Percentiles rank a stretch among this genome's conserved stretches.
These are phyloP conservation scores for Incumbomyces delicatus DNA, from an alignment of 2,329 filamentous ascomycete species.

Conservation along the genomic window DNA sequence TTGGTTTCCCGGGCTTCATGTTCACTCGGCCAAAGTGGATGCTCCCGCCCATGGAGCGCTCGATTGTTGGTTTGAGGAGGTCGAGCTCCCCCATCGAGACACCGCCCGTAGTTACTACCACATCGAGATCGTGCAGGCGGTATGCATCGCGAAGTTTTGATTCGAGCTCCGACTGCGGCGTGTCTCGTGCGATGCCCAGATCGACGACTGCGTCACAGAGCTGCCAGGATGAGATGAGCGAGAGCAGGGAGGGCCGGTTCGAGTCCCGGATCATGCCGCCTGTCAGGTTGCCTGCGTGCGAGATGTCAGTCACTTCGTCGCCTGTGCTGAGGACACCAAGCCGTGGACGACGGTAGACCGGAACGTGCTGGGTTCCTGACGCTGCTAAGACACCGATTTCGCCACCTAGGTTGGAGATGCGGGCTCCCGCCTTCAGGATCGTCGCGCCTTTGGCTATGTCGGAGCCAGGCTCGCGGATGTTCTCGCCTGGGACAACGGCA, in stretches of 20 bases:
- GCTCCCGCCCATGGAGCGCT: constrained; percentile 75
- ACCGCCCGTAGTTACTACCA: constrained; percentile 85
- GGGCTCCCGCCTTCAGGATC: constrained; percentile 67
- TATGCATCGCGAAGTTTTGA: constrained; percentile 65
- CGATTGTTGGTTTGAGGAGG: constrained; percentile 90
- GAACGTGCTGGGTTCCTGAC: constrained; percentile 63
- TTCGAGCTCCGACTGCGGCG: constrained; percentile 60
- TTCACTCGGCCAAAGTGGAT: constrained; percentile 93
- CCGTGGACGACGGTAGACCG: constrained; percentile 64
- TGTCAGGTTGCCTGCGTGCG: constrained; percentile 49
- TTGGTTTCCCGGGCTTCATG: constrained; percentile 98
- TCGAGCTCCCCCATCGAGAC: constrained; percentile 98
- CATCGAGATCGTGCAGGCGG: constrained; percentile 51
- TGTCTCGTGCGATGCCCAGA: constrained; percentile 61
- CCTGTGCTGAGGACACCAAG: constrained; percentile 88
- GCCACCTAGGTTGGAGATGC: constrained; percentile 77
- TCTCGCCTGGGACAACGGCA: constrained; percentile 66
- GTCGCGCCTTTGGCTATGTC: constrained; percentile 62
- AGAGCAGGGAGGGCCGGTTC: constrained; percentile 79
- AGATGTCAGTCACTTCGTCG: constrained; percentile 79
- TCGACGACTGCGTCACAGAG: constrained; percentile 62
- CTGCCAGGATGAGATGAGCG: constrained; percentile 62
- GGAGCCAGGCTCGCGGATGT: constrained; percentile 82
- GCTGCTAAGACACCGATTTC: constrained; percentile 85
- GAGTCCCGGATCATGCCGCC: constrained; percentile 87